Evolutionary conservation across 129 eudicot genomes (phyloP).

Genomic region (Tagetes erecta): DNA sequence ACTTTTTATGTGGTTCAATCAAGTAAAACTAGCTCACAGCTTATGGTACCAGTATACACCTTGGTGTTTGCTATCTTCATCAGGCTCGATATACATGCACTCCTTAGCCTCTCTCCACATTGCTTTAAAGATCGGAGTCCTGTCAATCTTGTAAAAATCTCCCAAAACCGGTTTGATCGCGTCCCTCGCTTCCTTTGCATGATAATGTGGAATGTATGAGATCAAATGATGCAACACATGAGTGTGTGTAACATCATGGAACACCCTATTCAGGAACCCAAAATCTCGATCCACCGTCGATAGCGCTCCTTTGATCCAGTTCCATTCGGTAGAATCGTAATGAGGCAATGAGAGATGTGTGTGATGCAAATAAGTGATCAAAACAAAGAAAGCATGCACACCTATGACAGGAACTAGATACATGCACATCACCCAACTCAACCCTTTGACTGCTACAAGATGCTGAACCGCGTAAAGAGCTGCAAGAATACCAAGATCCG

Average conservation of each 20-base stretch:
- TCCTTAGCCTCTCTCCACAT: slow-evolving; percentile 25
- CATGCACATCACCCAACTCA: slow-evolving; percentile 10
- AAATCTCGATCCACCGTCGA: not conserved
- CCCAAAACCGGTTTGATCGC: slow-evolving; percentile 14
- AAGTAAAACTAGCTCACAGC: not conserved
- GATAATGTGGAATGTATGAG: slow-evolving; percentile 9
- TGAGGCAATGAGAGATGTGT: slow-evolving; percentile 18
- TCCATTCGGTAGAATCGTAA: not conserved
- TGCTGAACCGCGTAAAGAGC: not conserved
- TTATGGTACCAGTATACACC: slow-evolving; percentile 23
- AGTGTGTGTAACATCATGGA: slow-evolving; percentile 24
- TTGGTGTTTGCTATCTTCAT: slow-evolving; percentile 14
- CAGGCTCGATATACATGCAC: slow-evolving; percentile 19
- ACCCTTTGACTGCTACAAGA: slow-evolving; percentile 10
- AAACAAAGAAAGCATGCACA: slow-evolving; percentile 6
- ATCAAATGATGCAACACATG: slow-evolving; percentile 15
- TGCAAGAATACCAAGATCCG: slow-evolving; percentile 13
- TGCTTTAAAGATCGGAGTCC: slow-evolving; percentile 20
- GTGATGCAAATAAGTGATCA: slow-evolving; percentile 25
- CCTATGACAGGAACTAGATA: slow-evolving; percentile 9
- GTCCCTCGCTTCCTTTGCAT: not conserved
- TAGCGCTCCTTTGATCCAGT: not conserved
- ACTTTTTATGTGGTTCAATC: no score
- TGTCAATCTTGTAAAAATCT: slow-evolving; percentile 8
- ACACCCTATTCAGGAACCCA: slow-evolving; percentile 12